Evolutionary conservation across 805 yeast species (phyloP), one percentile per base, ranked within the genome.

Genomic region (Saturnispora sekii): DNA sequence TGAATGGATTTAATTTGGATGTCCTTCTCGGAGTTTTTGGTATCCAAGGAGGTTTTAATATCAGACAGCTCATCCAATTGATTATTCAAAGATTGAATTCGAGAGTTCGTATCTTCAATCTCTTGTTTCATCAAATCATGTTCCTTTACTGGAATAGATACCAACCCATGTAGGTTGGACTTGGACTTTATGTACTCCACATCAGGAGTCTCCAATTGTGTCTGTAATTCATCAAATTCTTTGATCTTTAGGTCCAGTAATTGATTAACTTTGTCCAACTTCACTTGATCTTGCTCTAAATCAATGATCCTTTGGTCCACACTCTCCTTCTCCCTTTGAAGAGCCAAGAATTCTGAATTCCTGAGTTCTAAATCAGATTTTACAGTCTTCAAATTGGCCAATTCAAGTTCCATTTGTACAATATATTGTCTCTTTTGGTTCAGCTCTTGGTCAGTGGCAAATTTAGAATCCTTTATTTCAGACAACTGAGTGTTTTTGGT

Each of bases 101-200:
- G 28, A 36, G 50, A 37, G 38, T 52, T 33, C 12, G 37, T 18
- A 46, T 45, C 43, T 41, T 42, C 14, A 39, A 32, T 37, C 18
- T 38, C 38, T 10, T 26, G 7, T 14, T 35, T 32, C 41, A 43
- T 32, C 9, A 38, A 14, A 5, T 37, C 42, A 16, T 32, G 42
- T 14, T 38, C 42, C 28, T 12, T 34, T 8, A 49, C 28, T 15
- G 59, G 57, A 28, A 65, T 46, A 41, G 60, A 50, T 12, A 53
- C 53, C 12, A 58, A 47, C 5, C 65, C 64, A 44, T 51, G 59
- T 10, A 41, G 45, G 6, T 46, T 28, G 5, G 71, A 64, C 35
- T 59, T 60, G 10, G 52, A 50, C 15, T 47, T 47, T 31, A 66
- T 47, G 39, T 56, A 57, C 2, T 57, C 65, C 5, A 45, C 38